phyloP scores from a whole-genome alignment of 352 stramenopile genomes.

The Blastocystis sp. region DNA sequence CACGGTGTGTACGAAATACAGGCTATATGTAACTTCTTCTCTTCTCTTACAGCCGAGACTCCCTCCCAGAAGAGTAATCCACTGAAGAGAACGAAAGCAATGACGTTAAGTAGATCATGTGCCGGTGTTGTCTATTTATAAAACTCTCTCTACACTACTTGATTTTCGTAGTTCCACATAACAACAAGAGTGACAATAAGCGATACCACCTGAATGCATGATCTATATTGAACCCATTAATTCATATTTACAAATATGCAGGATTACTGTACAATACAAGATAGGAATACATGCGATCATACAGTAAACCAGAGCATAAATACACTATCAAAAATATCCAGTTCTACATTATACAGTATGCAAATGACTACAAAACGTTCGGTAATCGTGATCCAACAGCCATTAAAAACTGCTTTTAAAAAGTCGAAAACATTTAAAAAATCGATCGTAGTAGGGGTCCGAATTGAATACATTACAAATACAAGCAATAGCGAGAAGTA shows the following conservation, averaged over 20 bases:
- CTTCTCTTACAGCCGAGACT: not conserved
- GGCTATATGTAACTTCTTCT: not conserved
- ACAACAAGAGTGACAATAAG: not conserved
- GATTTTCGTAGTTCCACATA: constrained; percentile 38
- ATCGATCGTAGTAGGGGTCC: not conserved
- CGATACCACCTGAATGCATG: not conserved
- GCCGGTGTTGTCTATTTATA: not conserved
- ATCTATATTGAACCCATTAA: not conserved
- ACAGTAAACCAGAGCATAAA: not conserved
- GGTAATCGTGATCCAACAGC: not conserved
- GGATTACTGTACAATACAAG: constrained; percentile 13
- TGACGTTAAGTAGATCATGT: constrained; percentile 1
- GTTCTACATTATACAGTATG: not conserved
- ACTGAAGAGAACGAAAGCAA: constrained; percentile 43
- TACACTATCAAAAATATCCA: not conserved
- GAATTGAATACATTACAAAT: not conserved
- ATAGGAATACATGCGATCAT: not conserved
- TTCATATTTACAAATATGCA: not conserved
- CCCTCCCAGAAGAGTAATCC: constrained; percentile 28
- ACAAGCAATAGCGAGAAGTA: not conserved
- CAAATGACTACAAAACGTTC: not conserved
- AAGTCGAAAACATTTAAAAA: constrained; percentile 21
- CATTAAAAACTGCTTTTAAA: not conserved
- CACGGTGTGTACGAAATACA: constrained; percentile 20
- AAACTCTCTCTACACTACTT: not conserved